Conservation (phyloP, 2,329 filamentous ascomycete genomes). For the Coniochaeta sp. region DNA sequence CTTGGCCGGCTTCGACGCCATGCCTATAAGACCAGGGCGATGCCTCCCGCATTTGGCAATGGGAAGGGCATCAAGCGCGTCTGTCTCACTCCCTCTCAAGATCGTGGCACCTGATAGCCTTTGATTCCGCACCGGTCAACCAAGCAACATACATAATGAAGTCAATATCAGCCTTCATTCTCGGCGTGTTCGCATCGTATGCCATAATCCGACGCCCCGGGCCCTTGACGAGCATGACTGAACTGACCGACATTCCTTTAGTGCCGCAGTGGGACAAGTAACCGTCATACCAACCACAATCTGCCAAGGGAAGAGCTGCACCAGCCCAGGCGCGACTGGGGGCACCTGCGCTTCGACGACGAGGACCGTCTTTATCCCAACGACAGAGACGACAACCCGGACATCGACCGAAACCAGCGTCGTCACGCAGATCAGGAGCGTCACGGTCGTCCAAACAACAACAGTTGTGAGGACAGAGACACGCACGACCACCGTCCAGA, state of each 20-base stretch:
- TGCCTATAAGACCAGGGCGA: neutral
- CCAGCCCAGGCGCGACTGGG: neutral
- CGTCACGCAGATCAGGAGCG: neutral
- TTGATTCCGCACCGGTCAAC: neutral
- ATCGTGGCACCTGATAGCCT: too few species aligned
- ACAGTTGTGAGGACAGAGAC: constrained; percentile 4
- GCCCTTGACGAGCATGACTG: neutral
- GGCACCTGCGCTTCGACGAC: neutral
- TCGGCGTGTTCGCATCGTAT: neutral
- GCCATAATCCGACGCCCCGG: neutral
- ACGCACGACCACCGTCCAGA: neutral
- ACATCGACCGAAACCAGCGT: neutral
- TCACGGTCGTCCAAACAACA: neutral
- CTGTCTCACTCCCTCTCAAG: neutral
- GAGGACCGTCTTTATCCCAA: neutral
- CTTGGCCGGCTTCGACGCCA: neutral
- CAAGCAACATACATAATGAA: neutral
- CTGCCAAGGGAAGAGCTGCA: neutral
- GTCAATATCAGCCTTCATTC: neutral
- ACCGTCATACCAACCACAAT: neutral
- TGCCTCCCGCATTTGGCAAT: neutral
- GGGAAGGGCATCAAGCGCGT: neutral
- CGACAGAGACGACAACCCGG: neutral
- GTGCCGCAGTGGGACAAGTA: neutral
- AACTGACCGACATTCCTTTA: neutral